Base-by-base conservation (phyloP, 306 rosid genomes). In the Parietaria judaica region DNA sequence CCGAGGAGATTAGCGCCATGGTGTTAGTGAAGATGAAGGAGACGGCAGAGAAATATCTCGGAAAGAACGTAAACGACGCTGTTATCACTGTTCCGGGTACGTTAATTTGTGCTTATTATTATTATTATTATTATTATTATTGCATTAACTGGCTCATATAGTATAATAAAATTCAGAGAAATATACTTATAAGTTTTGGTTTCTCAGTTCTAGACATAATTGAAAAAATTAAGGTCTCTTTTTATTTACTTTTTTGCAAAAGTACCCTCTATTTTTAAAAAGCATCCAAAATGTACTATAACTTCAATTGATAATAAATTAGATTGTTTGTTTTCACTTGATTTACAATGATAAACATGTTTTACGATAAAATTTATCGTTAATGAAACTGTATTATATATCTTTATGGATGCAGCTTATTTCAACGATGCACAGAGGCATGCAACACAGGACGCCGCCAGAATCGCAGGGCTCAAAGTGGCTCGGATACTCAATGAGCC, bases 31-130 rank as follows among this genome's bases (percentile, higher is more conserved):
- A 71, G 70, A 71, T 71, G 75, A 71, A 71, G 55, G 75, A 71
- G 14, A 71, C 70, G 7, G 75, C 65, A 1, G 70, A 64, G 61
- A 54, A 63, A 38, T 71, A 49, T 47, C 48, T 71, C 7, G 70
- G 75, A 34, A 57, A 57, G 54, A 56, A 49, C 38, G 44, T 71
- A 7, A 71, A 49, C 35, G 60, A 71, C 10, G 75, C 65, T 4
- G 75, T 71, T 11, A 39, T 71, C 48, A 71, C 75, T 0, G 75
- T 71, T 39, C 75, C 75, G 14, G 75, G 75, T 70, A 70, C 36
- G 36, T 31, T 3, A 37, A 2, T 23, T 1, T 23, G 31, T 23
- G 2, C 34, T 17, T 17, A 14, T 2, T n/a, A n/a, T n/a, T n/a
- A n/a, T n/a, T n/a, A n/a, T n/a, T n/a, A n/a, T 14, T 8, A 6